These are phyloP conservation scores for Diaporthe sp. DNA, from an alignment of 2,329 filamentous ascomycete species.

Conservation along the genomic window DNA sequence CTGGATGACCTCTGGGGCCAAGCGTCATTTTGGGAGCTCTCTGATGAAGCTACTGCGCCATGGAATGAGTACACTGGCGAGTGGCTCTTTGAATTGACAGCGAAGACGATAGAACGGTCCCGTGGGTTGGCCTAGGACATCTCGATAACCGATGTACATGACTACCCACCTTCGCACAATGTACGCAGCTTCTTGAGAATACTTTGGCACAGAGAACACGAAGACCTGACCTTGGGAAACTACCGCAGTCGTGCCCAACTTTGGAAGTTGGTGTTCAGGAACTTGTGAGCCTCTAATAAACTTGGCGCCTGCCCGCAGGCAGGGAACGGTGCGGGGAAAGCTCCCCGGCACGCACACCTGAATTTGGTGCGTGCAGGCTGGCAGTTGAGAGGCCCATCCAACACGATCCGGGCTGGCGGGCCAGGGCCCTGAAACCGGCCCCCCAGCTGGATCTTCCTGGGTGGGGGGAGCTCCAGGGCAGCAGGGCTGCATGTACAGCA, in stretches of 20 bases:
- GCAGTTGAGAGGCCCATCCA: background rate
- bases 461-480: constrained; percentile 13
- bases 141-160: background rate
- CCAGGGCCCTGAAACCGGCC: constrained; percentile 29
- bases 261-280: background rate
- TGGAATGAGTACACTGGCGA: constrained; percentile 2
- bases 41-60: background rate
- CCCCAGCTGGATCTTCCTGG: constrained; percentile 5
- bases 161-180: background rate
- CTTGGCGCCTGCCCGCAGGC: background rate
- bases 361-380: background rate
- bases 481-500: constrained; percentile 15
- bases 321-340: constrained; percentile 25
- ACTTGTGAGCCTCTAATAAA: constrained; percentile 2
- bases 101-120: background rate
- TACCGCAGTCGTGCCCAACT: background rate
- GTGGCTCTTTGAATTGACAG: constrained; percentile 6
- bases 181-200: background rate
- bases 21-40: background rate
- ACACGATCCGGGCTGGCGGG: background rate
- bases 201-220: background rate
- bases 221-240: background rate
- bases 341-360: constrained; percentile 1
- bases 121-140: background rate
- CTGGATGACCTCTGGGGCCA: background rate